phyloP scores from a whole-genome alignment of 2,329 filamentous ascomycete genomes.

The Verticillium nubilum region DNA sequence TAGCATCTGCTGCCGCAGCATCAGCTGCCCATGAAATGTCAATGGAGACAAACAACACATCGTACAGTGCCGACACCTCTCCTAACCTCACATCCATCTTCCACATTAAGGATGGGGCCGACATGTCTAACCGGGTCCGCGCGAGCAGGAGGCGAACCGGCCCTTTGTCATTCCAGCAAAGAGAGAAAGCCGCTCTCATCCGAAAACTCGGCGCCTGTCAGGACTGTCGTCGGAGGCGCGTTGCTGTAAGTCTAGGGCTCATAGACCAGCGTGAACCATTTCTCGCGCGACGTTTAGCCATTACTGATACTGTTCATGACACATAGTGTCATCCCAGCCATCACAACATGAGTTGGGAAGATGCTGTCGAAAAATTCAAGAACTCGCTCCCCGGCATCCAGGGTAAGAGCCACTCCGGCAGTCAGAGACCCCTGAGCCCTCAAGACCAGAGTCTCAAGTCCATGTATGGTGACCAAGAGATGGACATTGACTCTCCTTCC shows the following conservation, averaged over 20 bases:
- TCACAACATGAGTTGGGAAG: conserved; percentile 57
- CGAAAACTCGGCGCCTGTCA: conserved; percentile 53
- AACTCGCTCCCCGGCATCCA: conserved; percentile 36
- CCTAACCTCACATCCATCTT: conserved; percentile 45
- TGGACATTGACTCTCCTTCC: conserved; percentile 46
- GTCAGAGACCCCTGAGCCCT: conserved; percentile 40
- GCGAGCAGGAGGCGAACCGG: conserved; percentile 54
- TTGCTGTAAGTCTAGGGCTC: conserved; percentile 45
- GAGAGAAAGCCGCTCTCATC: conserved; percentile 54
- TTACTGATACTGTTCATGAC: not conserved
- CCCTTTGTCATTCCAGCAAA: conserved; percentile 51
- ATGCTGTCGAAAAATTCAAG: conserved; percentile 48
- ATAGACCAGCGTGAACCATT: not conserved
- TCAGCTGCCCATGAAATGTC: conserved; percentile 30
- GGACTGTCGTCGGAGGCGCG: conserved; percentile 50
- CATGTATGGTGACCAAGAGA: conserved; percentile 43
- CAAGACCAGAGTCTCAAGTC: conserved; percentile 28
- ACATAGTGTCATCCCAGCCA: conserved; percentile 53
- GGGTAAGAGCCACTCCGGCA: not conserved
- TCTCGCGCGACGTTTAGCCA: conserved; percentile 10
- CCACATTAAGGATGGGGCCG: conserved; percentile 49
- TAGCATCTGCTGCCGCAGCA: conserved; percentile 27
- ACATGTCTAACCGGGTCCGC: conserved; percentile 47
- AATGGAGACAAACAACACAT: conserved; percentile 42
- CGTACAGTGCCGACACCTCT: conserved; percentile 49